Base-by-base conservation (phyloP, 495 filamentous ascomycete species). In the Hyaloscypha finlandica region DNA sequence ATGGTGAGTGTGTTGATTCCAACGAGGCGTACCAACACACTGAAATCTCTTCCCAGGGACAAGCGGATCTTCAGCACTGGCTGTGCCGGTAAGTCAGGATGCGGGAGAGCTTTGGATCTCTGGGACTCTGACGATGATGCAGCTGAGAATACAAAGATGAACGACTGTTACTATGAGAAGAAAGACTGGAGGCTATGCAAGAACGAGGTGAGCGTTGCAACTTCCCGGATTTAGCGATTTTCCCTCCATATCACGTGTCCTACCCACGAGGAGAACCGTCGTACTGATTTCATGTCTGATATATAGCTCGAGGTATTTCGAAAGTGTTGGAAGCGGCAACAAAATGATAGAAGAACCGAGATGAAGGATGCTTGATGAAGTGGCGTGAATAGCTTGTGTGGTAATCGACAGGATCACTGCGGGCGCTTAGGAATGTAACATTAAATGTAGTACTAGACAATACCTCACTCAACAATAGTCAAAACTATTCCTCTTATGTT, bases 41-140 rank as follows among this genome's bases (percentile, higher is more conserved):
- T 68, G 64, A 70, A 37, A 32, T 37, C 48, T 61, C 59, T 29
- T 37, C 42, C 35, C 69, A 94, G 91, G 91, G 93, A 99, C 81
- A 94, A 97, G 85, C 86, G 95, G 73, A 99, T 99, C 74, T 95
- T 92, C 80, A 97, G 93, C 78, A 98, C 95, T 6, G 95, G 95
- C 33, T 99, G 95, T 71, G 85, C 94, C 76, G 85, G 95, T 97
- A 80, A 66, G 81, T 63, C 22, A 25, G 0, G 16, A 37, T 37
- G 19, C 12, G 51, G 51, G 12, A 20, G 55, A 32, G 32, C 20
- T 25, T 19, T 29, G 58, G 6, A 32, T 0, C 9, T 54, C 31
- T 2, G 42, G n/a, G 62, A 63, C 1, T 22, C 57, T 65, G 70
- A 58, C 74, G 31, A 32, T 8, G 14, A 11, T 12, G 31, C 68